Evolutionary conservation across 306 rosid species (phyloP).

Genomic region (Canavalia gladiata): DNA sequence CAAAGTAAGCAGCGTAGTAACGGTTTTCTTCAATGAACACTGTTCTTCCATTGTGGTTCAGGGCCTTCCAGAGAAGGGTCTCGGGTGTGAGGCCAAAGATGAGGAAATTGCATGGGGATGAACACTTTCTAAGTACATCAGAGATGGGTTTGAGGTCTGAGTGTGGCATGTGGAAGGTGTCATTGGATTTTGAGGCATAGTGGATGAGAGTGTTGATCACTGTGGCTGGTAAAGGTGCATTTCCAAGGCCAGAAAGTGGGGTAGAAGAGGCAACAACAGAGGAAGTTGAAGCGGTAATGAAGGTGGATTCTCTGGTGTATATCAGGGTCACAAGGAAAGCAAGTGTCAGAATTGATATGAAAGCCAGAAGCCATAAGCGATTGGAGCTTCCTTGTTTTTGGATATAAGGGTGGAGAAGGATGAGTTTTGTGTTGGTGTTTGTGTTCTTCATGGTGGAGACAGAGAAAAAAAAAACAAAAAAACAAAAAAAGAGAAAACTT

Average conservation of each 20-base stretch:
- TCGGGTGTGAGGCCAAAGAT: slow-evolving; percentile 91
- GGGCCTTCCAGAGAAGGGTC: slow-evolving; percentile 90
- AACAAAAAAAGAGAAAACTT: background rate
- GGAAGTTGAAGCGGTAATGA: slow-evolving; percentile 48
- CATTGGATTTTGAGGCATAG: slow-evolving; percentile 86
- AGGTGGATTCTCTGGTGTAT: slow-evolving; percentile 75
- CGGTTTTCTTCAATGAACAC: slow-evolving; percentile 96
- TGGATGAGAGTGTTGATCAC: slow-evolving; percentile 90
- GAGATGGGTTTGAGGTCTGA: slow-evolving; percentile 86
- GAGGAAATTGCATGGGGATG: slow-evolving; percentile 78
- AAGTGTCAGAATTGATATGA: slow-evolving; percentile 82
- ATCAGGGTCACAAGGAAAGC: slow-evolving; percentile 82
- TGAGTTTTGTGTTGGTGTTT: slow-evolving; percentile 79
- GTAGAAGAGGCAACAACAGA: slow-evolving; percentile 43
- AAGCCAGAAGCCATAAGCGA: slow-evolving; percentile 81
- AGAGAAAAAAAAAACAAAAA: background rate
- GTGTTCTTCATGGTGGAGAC: slow-evolving; percentile 68
- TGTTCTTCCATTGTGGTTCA: slow-evolving; percentile 89
- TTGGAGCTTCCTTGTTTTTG: slow-evolving; percentile 95
- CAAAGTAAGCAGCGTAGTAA: slow-evolving; percentile 85
- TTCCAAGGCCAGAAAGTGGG: slow-evolving; percentile 32
- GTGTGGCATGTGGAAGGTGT: slow-evolving; percentile 81
- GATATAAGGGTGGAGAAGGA: slow-evolving; percentile 97
- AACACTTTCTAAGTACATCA: slow-evolving; percentile 84
- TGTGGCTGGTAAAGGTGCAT: slow-evolving; percentile 63